Base-by-base conservation (phyloP, 768 basidiomycete species). In the Leucosporidium yakuticum region DNA sequence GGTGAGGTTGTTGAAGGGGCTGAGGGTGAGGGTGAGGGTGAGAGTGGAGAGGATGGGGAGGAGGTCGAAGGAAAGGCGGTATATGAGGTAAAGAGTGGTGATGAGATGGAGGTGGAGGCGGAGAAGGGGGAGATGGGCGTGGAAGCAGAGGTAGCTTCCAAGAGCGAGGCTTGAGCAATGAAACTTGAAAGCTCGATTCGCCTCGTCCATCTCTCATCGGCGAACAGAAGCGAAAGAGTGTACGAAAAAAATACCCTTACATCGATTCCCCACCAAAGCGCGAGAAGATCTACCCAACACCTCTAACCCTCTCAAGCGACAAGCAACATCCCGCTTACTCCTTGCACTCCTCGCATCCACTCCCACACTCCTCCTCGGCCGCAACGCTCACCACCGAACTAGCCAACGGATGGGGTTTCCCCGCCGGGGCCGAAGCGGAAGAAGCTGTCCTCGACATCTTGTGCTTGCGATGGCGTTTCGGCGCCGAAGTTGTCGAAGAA, bases 331-430 rank as follows among this genome's bases (percentile, higher is more conserved):
- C 12, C 34, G 12, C 34, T 36, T 15, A 8, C 39, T 44, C 11
- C 39, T 7, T 44, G 39, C 39, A 44, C 39, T 44, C 39, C 44
- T 44, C 59, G 25, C 59, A 60, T 25, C 44, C 59, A 44, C 44
- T 47, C 44, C 59, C 59, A 29, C 59, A 60, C 25, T 27, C 59
- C 39, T 36, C 23, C n/a, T 60, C 59, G 44, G 59, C 29, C 57
- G 8, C 20, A 1, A 44, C n/a, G 23, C 36, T 39, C n/a, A 27
- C n/a, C n/a, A 44, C 57, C 34, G 36, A 39, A 25, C 39, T 44
- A 11, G 23, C 36, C 36, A 59, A 11, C 36, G 57, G 32, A 32
- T 32, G 31, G 6, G 21, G 21, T 23, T 29, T 21, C 4, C 11
- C 29, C 29, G 55, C 15, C 29, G 14, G 54, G 19, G 31, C 21